Evolutionary conservation across 345 rosid species (phyloP).

Genomic region (Rhodamnia rubescens): DNA sequence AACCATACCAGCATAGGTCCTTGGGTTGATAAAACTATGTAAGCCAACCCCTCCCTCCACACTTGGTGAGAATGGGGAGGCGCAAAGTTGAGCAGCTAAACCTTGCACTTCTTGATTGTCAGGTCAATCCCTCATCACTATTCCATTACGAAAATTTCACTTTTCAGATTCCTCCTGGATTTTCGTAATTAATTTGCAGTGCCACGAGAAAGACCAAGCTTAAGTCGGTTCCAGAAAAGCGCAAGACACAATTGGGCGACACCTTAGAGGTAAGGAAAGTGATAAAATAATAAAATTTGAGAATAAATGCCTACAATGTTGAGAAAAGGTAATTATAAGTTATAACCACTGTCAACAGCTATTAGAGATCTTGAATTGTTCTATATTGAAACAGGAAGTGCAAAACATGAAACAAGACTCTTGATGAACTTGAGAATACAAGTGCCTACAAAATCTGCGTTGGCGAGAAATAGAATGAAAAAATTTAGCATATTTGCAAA

Average conservation of each 20-base stretch:
- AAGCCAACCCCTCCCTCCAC: background rate
- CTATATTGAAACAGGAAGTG: background rate
- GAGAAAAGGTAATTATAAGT: background rate
- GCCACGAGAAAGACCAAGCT: background rate
- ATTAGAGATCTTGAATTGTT: background rate
- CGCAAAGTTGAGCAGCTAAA: background rate
- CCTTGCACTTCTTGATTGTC: background rate
- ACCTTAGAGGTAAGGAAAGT: background rate
- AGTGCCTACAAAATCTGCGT: background rate
- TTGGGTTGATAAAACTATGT: background rate
- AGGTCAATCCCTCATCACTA: background rate
- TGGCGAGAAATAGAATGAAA: background rate
- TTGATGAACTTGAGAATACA: background rate
- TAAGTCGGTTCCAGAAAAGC: background rate
- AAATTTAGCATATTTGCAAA: background rate
- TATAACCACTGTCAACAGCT: background rate
- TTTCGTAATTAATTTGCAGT: background rate
- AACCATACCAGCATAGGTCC: background rate
- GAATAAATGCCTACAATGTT: background rate
- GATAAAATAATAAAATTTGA: background rate
- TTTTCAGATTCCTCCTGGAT: background rate
- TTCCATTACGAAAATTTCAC: background rate
- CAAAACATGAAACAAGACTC: background rate
- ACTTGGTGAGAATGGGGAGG: background rate
- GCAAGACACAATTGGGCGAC: background rate